phyloP scores from a whole-genome alignment of 495 filamentous ascomycete species.

The Daldinia bambusicola region DNA sequence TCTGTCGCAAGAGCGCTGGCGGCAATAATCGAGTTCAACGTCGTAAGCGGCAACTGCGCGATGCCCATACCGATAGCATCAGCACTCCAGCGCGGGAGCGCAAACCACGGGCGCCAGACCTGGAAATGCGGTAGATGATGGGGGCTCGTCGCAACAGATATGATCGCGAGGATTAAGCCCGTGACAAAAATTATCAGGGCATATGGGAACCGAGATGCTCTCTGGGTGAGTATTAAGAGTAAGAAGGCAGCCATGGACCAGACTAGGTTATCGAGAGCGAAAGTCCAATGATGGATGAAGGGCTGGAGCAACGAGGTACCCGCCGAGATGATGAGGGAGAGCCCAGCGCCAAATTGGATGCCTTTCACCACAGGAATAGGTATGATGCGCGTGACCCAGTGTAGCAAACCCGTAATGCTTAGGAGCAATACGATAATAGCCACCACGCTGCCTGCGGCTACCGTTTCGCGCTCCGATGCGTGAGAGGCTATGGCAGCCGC shows the following conservation, averaged over 20 bases:
- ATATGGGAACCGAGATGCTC: constrained; percentile 72
- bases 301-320: constrained; percentile 69
- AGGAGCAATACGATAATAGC: constrained; percentile 75
- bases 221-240: constrained; percentile 69
- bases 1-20: constrained; percentile 78
- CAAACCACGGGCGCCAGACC: constrained; percentile 60
- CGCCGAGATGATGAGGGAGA: constrained; percentile 80
- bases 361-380: constrained; percentile 90
- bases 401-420: constrained; percentile 77
- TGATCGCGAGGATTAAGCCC: constrained; percentile 67
- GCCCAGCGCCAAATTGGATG: constrained; percentile 90
- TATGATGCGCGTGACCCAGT: constrained; percentile 73
- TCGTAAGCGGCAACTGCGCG: constrained; percentile 88
- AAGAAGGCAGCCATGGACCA: constrained; percentile 78
- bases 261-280: constrained; percentile 75
- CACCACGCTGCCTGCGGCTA: constrained; percentile 83
- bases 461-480: constrained; percentile 72
- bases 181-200: constrained; percentile 75
- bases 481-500: constrained; percentile 79
- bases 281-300: constrained; percentile 61
- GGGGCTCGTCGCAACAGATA: constrained; percentile 46
- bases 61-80: constrained; percentile 67
- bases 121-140: constrained; percentile 57
- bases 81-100: constrained; percentile 54
- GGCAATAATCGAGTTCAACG: constrained; percentile 90